These are phyloP conservation scores for Mycena rebaudengoi DNA, from an alignment of 768 basidiomycete genomes.

Conservation along the genomic window DNA sequence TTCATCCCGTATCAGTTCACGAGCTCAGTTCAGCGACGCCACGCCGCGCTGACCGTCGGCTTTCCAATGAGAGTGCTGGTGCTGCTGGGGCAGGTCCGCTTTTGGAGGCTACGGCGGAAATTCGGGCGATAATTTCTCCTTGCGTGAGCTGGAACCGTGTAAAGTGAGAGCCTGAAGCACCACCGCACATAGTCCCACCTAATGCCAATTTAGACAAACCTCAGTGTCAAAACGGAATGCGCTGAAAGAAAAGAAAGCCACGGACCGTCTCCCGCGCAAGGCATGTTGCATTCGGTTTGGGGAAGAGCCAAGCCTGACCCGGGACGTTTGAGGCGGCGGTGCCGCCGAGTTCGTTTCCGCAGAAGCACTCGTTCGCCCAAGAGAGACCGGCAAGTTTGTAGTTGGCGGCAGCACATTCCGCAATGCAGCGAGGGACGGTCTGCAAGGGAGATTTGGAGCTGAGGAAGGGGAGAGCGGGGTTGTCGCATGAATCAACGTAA, in stretches of 20 bases:
- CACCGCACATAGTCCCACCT: slow-evolving; percentile 12
- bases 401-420: slow-evolving; percentile 12
- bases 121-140: slow-evolving; percentile 16
- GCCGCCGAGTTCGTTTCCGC: slow-evolving; percentile 9
- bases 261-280: not conserved
- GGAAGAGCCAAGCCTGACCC: slow-evolving; percentile 9
- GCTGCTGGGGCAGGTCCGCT: slow-evolving; percentile 18
- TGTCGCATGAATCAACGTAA: slow-evolving; percentile 15
- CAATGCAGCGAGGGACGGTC: slow-evolving; percentile 11
- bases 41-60: slow-evolving; percentile 12
- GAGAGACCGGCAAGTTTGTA: slow-evolving; percentile 11
- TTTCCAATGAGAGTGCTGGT: slow-evolving; percentile 12
- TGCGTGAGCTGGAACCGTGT: slow-evolving; percentile 9
- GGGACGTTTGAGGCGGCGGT: not conserved
- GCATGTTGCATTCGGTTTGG: slow-evolving; percentile 11
- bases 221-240: slow-evolving; percentile 4
- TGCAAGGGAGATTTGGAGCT: slow-evolving; percentile 13
- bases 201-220: slow-evolving; percentile 1
- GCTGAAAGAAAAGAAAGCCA: not conserved
- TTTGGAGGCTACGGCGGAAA: slow-evolving; percentile 15
- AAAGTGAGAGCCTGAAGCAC: slow-evolving; percentile 13
- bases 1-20: slow-evolving; percentile 13
- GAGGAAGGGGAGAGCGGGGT: slow-evolving; percentile 11
- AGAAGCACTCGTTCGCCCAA: slow-evolving; percentile 8
- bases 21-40: slow-evolving; percentile 11